A percentile compares a stretch with the other conserved stretches of the same genome.
Evolutionary conservation across 495 filamentous ascomycete species (phyloP).

Genomic region (Podospora appendiculata): DNA sequence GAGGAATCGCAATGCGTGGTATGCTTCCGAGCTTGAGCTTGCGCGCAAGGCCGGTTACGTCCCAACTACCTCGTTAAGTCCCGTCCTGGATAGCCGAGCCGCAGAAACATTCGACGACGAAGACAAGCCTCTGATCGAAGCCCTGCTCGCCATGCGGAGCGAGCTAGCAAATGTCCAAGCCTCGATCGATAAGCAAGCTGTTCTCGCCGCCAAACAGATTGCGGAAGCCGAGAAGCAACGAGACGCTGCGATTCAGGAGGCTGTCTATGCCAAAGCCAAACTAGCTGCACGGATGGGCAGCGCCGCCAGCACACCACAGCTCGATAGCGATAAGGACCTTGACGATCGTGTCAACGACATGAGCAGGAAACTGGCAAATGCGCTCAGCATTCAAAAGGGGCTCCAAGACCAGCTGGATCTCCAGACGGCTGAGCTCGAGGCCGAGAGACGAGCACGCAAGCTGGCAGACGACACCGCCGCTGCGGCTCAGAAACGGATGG

Average conservation of each 20-base stretch:
- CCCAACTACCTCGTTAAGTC: conserved; percentile 61
- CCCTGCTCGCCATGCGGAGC: conserved; percentile 79
- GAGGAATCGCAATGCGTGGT: conserved; percentile 89
- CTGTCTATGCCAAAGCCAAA: conserved; percentile 89
- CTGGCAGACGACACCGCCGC: conserved; percentile 83
- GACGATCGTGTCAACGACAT: conserved; percentile 71
- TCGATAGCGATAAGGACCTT: conserved; percentile 54
- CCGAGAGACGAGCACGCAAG: conserved; percentile 71
- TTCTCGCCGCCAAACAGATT: conserved; percentile 76
- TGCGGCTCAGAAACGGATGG: conserved; percentile 72
- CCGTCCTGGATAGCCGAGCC: conserved; percentile 66
- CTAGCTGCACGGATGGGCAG: conserved; percentile 71
- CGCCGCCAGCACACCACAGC: conserved; percentile 60
- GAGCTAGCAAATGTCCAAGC: conserved; percentile 79
- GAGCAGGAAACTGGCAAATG: conserved; percentile 69
- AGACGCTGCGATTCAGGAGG: conserved; percentile 85
- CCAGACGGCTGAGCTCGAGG: conserved; percentile 60
- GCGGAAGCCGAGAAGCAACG: conserved; percentile 89
- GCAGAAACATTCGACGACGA: conserved; percentile 79
- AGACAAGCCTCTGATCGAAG: conserved; percentile 86
- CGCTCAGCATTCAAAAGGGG: conserved; percentile 70
- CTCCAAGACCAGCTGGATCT: conserved; percentile 62
- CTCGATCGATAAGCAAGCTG: conserved; percentile 77
- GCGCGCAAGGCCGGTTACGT: conserved; percentile 83
- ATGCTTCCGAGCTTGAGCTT: conserved; percentile 85